Conservation (phyloP, 164 flowering plant species). For the Magnolia officinalis region DNA sequence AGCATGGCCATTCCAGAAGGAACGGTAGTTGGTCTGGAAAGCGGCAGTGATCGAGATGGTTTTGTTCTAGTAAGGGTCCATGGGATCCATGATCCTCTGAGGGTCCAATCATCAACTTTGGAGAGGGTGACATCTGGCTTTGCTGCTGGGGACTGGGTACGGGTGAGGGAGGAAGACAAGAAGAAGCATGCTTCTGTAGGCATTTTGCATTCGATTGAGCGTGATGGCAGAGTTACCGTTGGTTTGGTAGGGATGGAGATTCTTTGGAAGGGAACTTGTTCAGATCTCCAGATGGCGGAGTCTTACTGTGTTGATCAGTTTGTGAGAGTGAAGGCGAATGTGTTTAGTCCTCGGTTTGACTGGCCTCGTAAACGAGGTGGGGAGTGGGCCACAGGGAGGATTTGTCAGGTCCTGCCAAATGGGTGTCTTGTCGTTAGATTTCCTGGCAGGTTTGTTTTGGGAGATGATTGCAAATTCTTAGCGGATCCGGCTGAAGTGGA, state of each 20-base stretch:
- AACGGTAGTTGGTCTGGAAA: slow-evolving; percentile 66
- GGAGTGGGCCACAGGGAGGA: slow-evolving; percentile 72
- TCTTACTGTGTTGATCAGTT: slow-evolving; percentile 71
- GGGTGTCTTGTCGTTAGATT: slow-evolving; percentile 73
- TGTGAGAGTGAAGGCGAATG: slow-evolving; percentile 61
- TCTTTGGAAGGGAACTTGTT: slow-evolving; percentile 66
- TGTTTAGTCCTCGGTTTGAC: slow-evolving; percentile 66
- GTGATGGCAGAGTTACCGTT: slow-evolving; percentile 60
- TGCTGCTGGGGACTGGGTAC: slow-evolving; percentile 91
- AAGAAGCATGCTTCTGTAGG: slow-evolving; percentile 81
- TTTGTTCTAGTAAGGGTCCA: slow-evolving; percentile 75
- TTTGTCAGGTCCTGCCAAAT: slow-evolving; percentile 44
- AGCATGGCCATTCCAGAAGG: slow-evolving; percentile 83
- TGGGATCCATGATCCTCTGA: slow-evolving; percentile 78
- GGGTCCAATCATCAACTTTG: slow-evolving; percentile 53
- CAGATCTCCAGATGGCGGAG: slow-evolving; percentile 81
- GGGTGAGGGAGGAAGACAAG: slow-evolving; percentile 60
- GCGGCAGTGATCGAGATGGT: slow-evolving; percentile 39
- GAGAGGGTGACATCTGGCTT: slow-evolving; percentile 81
- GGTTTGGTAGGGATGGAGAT: slow-evolving; percentile 74
- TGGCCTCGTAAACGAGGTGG: slow-evolving; percentile 74
- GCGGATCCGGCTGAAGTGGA: slow-evolving; percentile 97
- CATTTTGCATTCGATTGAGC: slow-evolving; percentile 68
- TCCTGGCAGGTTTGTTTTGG: slow-evolving; percentile 59
- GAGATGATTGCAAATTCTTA: slow-evolving; percentile 37